Evolutionary conservation across 257 asterid species (phyloP).

Genomic region (Gardenia jasminoides): DNA sequence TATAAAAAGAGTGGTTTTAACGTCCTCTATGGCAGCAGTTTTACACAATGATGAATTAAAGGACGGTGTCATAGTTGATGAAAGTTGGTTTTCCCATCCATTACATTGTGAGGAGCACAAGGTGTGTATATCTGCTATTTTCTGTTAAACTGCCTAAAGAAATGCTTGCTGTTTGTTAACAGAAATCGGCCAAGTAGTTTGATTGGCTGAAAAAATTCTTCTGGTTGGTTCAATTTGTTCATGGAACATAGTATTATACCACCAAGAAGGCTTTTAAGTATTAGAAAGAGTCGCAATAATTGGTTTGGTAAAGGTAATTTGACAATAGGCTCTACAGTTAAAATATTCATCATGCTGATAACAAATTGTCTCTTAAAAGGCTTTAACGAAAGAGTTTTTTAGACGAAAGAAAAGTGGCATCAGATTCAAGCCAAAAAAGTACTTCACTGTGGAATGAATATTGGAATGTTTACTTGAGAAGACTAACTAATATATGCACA

Average conservation of each 20-base stretch:
- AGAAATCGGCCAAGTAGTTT: background rate
- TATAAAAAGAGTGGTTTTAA: slow-evolving; percentile 45
- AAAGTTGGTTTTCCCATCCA: slow-evolving; percentile 65
- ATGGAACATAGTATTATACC: background rate
- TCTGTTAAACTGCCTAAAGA: background rate
- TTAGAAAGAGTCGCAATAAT: too few species aligned
- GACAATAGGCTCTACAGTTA: too few species aligned
- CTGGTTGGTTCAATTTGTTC: background rate
- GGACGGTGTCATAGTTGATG: slow-evolving; percentile 41
- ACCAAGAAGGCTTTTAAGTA: too few species aligned
- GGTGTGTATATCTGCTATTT: slow-evolving; percentile 26
- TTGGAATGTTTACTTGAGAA: too few species aligned
- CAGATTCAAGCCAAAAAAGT: background rate
- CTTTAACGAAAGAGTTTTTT: too few species aligned
- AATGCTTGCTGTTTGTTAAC: background rate
- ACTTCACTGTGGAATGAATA: background rate
- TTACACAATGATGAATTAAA: slow-evolving; percentile 18
- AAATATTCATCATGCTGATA: too few species aligned
- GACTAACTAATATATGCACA: too few species aligned
- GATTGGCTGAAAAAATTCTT: background rate
- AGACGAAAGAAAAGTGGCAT: background rate
- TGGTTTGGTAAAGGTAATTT: too few species aligned
- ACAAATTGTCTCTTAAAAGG: too few species aligned
- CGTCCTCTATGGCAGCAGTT: slow-evolving; percentile 48
- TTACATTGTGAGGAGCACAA: slow-evolving; percentile 43